Percentiles rank a stretch among this genome's conserved stretches.
Conservation (phyloP, 2,329 filamentous ascomycete genomes). For the Aspergillus sp. region DNA sequence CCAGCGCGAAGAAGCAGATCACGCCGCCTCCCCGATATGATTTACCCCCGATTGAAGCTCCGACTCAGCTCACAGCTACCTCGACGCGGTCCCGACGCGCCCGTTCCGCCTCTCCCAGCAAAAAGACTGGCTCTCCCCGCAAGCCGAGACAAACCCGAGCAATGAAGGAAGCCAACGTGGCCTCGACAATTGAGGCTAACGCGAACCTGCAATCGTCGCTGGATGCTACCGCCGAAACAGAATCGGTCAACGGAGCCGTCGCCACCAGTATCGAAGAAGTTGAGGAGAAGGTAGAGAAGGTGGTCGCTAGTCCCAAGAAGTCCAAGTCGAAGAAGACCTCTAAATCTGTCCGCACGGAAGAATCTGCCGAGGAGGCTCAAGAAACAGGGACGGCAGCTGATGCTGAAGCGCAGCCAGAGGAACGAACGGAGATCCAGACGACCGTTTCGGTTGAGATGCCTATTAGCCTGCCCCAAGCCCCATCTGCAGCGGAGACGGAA, state of each 20-base stretch:
- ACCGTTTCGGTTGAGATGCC: conserved; percentile 76
- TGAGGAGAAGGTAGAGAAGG: conserved; percentile 28
- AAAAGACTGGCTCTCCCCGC: conserved; percentile 51
- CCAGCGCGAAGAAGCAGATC: conserved; percentile 73
- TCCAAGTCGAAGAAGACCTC: conserved; percentile 18
- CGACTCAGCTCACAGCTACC: conserved; percentile 25
- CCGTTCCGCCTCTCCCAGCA: conserved; percentile 58
- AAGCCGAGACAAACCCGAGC: conserved; percentile 52
- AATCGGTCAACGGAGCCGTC: conserved; percentile 22
- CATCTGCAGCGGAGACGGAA: conserved; percentile 72
- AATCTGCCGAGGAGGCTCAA: conserved; percentile 45
- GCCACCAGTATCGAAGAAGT: conserved; percentile 26
- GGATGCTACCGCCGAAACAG: conserved; percentile 39
- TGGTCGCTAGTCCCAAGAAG: conserved; percentile 21
- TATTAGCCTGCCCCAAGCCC: conserved; percentile 62
- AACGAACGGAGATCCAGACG: conserved; percentile 59
- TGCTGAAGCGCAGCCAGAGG: conserved; percentile 53
- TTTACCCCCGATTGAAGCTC: conserved; percentile 46
- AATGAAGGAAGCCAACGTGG: conserved; percentile 48
- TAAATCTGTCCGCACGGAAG: conserved; percentile 12
- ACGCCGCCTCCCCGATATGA: conserved; percentile 78
- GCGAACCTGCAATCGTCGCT: conserved; percentile 48
- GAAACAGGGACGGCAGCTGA: conserved; percentile 64
- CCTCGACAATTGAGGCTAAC: conserved; percentile 48
- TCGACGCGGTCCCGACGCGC: conserved; percentile 50